Evolutionary conservation across 2,329 filamentous ascomycete species (phyloP), one percentile per base, ranked within the genome.

Genomic region (Beauveria pseudobassiana): DNA sequence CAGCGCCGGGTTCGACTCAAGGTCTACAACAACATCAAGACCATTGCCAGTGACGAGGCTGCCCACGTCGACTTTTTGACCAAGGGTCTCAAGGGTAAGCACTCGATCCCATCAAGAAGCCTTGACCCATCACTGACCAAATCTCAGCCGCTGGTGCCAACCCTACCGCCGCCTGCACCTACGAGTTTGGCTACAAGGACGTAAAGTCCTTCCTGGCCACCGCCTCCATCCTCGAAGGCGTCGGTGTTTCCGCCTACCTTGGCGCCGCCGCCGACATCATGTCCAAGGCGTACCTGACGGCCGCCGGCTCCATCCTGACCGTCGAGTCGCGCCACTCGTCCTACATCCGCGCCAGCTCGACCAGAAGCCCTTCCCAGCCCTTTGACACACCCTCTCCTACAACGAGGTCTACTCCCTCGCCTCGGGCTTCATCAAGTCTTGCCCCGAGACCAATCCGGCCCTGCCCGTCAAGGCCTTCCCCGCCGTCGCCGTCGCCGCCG

Each of bases 281-380:
- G 51, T 79, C 80, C 61, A 76, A 80, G 55, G 78, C 77, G 55
- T 82, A 90, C 64, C 83, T 92, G 56, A 78, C 81, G 63, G 83
- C 85, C 22, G 88, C 89, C 2, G 88, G 81, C 10, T 84, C 84
- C 56, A 91, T 92, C 71, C 81, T 90, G 50, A 89, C 87, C 26
- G 82, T 90, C 63, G 89, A 92, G 76, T 81, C 87, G 30, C 82
- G 89, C 63, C 89, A 92, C 75, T 87, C 90, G 75, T 87, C 86
- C 64, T 86, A 89, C 73, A 84, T 91, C 74, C 86, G 88, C 65
- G 76, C 80, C 62, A 84, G 83, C 45, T 80, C 22, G 79, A 81
- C 63, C 76, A 79, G 60, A 76, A 82, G 62, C 83, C 87, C 59
- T 82, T 89, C 4, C 4, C 83, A 84, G 69, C 81, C 87, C 28